phyloP scores from a whole-genome alignment of 345 rosid species.

The Hypericum perforatum region DNA sequence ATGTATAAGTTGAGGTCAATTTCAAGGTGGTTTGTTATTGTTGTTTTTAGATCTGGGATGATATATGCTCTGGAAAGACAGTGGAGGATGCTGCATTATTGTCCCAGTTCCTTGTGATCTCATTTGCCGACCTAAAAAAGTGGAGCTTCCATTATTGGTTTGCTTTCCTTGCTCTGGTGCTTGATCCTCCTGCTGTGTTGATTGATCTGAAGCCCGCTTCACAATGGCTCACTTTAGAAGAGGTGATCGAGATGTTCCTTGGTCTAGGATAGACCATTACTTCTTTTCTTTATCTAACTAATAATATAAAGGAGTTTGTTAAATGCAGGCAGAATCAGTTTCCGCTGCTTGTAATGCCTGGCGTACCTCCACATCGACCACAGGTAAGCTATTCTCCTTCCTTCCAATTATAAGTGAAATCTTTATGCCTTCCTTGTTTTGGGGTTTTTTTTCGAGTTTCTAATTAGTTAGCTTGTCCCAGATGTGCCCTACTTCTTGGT shows the following conservation, averaged over 20 bases:
- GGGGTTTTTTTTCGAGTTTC: neutral
- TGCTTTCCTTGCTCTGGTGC: conserved; percentile 81
- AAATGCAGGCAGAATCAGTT: conserved; percentile 56
- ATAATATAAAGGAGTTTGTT: neutral
- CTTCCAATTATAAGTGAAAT: neutral
- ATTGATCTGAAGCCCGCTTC: conserved; percentile 65
- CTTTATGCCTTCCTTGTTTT: neutral
- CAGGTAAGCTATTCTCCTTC: conserved; percentile 29
- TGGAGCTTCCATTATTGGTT: conserved; percentile 88
- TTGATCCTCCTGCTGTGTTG: conserved; percentile 74
- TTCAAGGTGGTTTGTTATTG: neutral
- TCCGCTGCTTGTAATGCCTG: conserved; percentile 73
- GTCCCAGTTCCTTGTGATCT: conserved; percentile 74
- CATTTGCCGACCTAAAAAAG: conserved; percentile 77
- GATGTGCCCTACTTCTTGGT: conserved; percentile 85
- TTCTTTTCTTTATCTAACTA: conserved; percentile 1
- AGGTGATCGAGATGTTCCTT: conserved; percentile 30
- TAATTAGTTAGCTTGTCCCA: conserved; percentile 18
- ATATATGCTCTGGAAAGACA: conserved; percentile 69
- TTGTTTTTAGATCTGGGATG: conserved; percentile 75
- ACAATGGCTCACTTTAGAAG: conserved; percentile 55
- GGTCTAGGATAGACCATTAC: neutral
- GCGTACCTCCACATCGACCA: conserved; percentile 59
- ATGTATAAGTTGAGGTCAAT: conserved; percentile 1
- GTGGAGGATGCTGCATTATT: conserved; percentile 51